Percentiles rank a stretch among this genome's conserved stretches.
Conservation (phyloP, 495 filamentous ascomycete genomes). For the Neurospora hispaniola region DNA sequence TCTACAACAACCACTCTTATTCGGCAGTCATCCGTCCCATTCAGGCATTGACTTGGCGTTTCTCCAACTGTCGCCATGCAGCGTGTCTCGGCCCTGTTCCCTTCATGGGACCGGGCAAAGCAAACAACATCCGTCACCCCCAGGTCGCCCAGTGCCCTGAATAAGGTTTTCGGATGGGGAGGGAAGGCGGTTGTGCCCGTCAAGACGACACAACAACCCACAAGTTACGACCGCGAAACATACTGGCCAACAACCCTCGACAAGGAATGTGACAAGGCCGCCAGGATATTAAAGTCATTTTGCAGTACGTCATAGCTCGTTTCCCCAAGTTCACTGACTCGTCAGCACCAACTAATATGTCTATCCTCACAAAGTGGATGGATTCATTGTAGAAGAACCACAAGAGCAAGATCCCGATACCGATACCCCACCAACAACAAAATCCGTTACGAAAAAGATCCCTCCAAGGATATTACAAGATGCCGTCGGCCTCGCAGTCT, state of each 20-base stretch:
- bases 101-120: conserved; percentile 37
- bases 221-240: conserved; percentile 43
- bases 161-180: conserved; percentile 37
- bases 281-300: conserved; percentile 72
- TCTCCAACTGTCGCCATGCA: conserved; percentile 29
- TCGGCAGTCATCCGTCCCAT: not conserved
- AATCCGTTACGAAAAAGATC: conserved; percentile 67
- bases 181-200: conserved; percentile 30
- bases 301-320: conserved; percentile 42
- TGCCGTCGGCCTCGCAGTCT: conserved; percentile 80
- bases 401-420: conserved; percentile 8
- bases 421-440: conserved; percentile 23
- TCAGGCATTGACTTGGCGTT: conserved; percentile 1
- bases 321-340: not conserved
- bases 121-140: conserved; percentile 17
- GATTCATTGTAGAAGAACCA: conserved; percentile 32
- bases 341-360: not conserved
- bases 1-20: not conserved
- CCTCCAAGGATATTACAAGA: conserved; percentile 69
- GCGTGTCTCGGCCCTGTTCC: conserved; percentile 41
- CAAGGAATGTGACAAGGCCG: conserved; percentile 78
- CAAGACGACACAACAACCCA: conserved; percentile 37
- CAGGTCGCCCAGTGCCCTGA: conserved; percentile 21
- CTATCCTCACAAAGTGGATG: conserved; percentile 26
- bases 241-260: conserved; percentile 77